Base-by-base conservation (phyloP, 1,284 basidiomycete genomes). In the Fomitopsis pinicola region DNA sequence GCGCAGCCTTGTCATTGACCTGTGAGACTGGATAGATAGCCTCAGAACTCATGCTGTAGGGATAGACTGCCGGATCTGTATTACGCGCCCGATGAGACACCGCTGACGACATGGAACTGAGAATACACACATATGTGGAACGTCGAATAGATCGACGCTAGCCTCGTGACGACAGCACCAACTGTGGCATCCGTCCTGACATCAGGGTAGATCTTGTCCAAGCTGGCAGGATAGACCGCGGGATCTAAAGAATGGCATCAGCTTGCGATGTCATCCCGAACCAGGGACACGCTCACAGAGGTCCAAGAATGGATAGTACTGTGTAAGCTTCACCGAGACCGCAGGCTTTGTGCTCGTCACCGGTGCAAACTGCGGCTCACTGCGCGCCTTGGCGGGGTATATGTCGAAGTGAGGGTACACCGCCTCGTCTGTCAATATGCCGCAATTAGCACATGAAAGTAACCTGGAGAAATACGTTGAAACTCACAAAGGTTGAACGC, bases 351-450 rank as follows among this genome's bases (percentile, higher is more conserved):
- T 17, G 4, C 26, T 15, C 5, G 19, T 38, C 57, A 15, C 36
- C 5, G 12, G 22, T 26, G 58, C 33, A 19, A n/a, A 4, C 35
- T 22, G 19, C 8, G 52, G 6, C 8, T 54, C 19, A 10, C 36
- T 54, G 3, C 17, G 35, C 19, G 35, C 35, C 1, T 42, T 38
- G n/a, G 66, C 55, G 55, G 75, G 74, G 63, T 75, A 76, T 33
- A 77, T 66, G 45, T 75, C 70, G 59, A 75, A 71, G 62, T 67
- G 46, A 15, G 80, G 78, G 63, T 80, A 78, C 22, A 69, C 68
- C 42, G 72, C 68, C 38, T 72, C 69, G 62, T 76, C 75, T 76
- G 19, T 15, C 14, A 17, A 26, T 15, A 26, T 12, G 36, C 28
- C 17, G 59, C 17, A 42, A 42, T 55, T 5, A 57, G 42, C n/a